Evolutionary conservation across 1,284 basidiomycete genomes (phyloP), one percentile per base, ranked within the genome.

Genomic region (Blastosporella zonata): DNA sequence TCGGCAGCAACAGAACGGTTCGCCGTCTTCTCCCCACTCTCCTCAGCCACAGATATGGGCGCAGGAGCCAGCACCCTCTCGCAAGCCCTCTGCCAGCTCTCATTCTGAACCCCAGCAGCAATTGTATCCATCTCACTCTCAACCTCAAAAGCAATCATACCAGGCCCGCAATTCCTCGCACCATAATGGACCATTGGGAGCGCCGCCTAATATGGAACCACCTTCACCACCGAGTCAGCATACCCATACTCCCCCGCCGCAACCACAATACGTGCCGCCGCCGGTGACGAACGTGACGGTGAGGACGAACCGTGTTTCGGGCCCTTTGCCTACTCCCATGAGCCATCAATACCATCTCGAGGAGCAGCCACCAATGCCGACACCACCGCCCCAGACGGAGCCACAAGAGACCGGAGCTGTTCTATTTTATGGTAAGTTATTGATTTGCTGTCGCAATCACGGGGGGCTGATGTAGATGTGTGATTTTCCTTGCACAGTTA

Each of bases 361-460:
- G 6, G 49, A 55, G 42, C 58, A 57, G 41, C 52, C 55, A 1
- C 57, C 54, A 6, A 61, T 62, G 39, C 60, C 63, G 28, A 56
- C 67, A 25, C 64, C 64, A 60, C 59, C 62, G 18, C 64, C 62
- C 9, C 59, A 51, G n/a, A 55, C 57, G 4, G 43, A 54, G 2
- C 13, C 47, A 21, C 48, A 53, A 23, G 46, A 54, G 35, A 51
- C 50, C 3, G 84, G 84, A 1, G 79, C 82, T 0, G 82, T 93
- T 36, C 57, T 90, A 56, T 92, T 92, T 65, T 90, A 90, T 59
- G 84, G 84, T 85, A 41, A 13, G 59, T 57, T 27, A 15, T 42
- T 40, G 10, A 46, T 38, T 37, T 12, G n/a, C 7, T 27, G 15
- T 21, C 31, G 34, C 38, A 22, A 17, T 35, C 15, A 28, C 23